Percentiles rank a stretch among this genome's conserved stretches.
phyloP scores from a whole-genome alignment of 148 eudicot genomes.

The Chenopodium album region DNA sequence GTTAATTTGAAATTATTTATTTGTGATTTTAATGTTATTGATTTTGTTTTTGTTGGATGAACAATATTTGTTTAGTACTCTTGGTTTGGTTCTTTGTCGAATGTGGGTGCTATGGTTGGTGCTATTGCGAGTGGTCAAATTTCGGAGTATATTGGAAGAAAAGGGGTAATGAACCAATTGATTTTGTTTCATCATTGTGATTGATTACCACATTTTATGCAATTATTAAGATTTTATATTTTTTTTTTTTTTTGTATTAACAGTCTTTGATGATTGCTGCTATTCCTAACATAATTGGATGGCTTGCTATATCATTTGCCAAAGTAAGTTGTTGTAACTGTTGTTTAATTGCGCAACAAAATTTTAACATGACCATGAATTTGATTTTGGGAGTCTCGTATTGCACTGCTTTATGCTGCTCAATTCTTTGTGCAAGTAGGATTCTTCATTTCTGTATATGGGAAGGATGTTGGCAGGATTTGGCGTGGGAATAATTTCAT shows the following conservation, averaged over 20 bases:
- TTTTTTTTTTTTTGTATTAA: constrained; percentile 14
- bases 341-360: background rate
- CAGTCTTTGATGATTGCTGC: constrained; percentile 98
- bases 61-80: constrained; percentile 56
- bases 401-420: background rate
- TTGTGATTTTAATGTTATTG: constrained; percentile 2
- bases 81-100: constrained; percentile 82
- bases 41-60: constrained; percentile 2
- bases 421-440: constrained; percentile 39
- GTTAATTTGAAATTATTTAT: background rate
- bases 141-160: constrained; percentile 93
- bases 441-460: constrained; percentile 83
- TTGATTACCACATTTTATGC: background rate
- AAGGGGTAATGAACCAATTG: constrained; percentile 54
- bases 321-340: constrained; percentile 45
- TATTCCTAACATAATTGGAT: constrained; percentile 91
- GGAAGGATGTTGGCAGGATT: constrained; percentile 96
- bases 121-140: constrained; percentile 98
- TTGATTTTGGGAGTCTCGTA: background rate
- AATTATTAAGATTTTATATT: constrained; percentile 7
- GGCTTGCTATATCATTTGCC: constrained; percentile 94
- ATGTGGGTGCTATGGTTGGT: constrained; percentile 99
- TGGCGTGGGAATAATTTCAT: constrained; percentile 93
- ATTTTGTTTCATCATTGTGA: background rate
- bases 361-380: background rate